These are phyloP conservation scores for Pisolithus orientalis DNA, from an alignment of 768 basidiomycete genomes.

Conservation along the genomic window DNA sequence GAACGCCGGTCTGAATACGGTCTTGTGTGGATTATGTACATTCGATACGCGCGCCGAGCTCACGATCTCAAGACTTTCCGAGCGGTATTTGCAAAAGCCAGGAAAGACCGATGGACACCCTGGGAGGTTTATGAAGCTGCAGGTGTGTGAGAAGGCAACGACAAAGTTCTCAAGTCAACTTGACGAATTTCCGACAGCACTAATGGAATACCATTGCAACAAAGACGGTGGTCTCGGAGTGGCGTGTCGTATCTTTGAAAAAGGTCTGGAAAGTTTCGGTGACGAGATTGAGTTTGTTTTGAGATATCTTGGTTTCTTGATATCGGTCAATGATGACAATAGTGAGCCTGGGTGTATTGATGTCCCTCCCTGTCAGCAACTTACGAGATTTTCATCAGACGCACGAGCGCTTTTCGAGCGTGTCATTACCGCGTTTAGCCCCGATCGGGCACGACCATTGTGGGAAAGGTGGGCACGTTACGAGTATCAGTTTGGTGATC, in stretches of 20 bases:
- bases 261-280: constrained; percentile 78
- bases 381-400: constrained; percentile 45
- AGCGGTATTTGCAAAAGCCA: constrained; percentile 72
- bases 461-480: constrained; percentile 97
- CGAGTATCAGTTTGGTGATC: constrained; percentile 93
- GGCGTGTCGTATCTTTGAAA: constrained; percentile 89
- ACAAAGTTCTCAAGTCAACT: neutral
- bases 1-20: constrained; percentile 62
- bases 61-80: constrained; percentile 82
- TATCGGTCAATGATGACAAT: constrained; percentile 91
- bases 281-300: constrained; percentile 82
- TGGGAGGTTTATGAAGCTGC: constrained; percentile 96
- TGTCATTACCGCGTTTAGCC: constrained; percentile 68
- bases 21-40: constrained; percentile 83
- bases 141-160: constrained; percentile 38
- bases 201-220: constrained; percentile 92
- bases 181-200: constrained; percentile 41
- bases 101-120: constrained; percentile 66
- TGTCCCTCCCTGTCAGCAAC: neutral
- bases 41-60: constrained; percentile 85
- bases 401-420: constrained; percentile 94
- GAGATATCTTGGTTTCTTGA: constrained; percentile 87
- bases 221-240: constrained; percentile 67
- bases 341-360: constrained; percentile 48
- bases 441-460: constrained; percentile 74